A percentile compares a stretch with the other conserved stretches of the same genome.
phyloP scores from a whole-genome alignment of 2,329 filamentous ascomycete genomes.

The Aspergillus spinulosporus region DNA sequence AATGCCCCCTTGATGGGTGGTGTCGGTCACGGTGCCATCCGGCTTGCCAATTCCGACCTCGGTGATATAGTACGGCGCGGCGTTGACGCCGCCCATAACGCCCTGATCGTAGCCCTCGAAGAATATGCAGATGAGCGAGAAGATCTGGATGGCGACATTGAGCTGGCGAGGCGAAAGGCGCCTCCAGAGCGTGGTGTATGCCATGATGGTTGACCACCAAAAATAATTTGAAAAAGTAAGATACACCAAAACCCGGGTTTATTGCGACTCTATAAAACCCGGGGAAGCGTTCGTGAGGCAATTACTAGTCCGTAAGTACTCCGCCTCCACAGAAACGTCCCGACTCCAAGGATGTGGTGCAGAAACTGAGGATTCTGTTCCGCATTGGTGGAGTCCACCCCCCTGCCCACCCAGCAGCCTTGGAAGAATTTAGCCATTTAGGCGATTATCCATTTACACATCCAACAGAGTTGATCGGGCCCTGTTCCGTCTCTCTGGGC shows the following conservation, averaged over 20 bases:
- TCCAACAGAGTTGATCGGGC: not conserved
- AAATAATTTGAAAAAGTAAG: too few species aligned
- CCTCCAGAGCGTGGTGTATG: conserved; percentile 46
- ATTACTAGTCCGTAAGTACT: not conserved
- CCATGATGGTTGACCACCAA: conserved; percentile 13
- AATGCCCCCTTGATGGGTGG: conserved; percentile 54
- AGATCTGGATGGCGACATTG: conserved; percentile 40
- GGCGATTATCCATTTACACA: not conserved
- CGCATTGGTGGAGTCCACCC: not conserved
- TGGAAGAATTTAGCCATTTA: not conserved
- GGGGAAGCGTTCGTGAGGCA: not conserved
- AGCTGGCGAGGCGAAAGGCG: conserved; percentile 45
- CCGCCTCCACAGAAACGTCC: not conserved
- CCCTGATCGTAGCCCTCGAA: conserved; percentile 56
- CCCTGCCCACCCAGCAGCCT: not conserved
- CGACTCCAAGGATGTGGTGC: not conserved
- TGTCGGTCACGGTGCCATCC: conserved; percentile 50
- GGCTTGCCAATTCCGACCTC: conserved; percentile 48
- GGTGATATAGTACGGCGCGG: conserved; percentile 38
- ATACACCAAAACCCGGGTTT: conserved; percentile 13
- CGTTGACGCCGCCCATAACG: conserved; percentile 55
- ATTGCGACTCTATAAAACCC: not conserved
- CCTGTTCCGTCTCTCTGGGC: not conserved
- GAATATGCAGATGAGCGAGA: conserved; percentile 39
- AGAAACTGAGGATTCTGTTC: not conserved